These are phyloP conservation scores for Agaricales sp. DNA, from an alignment of 1,284 basidiomycete genomes.

Conservation along the genomic window DNA sequence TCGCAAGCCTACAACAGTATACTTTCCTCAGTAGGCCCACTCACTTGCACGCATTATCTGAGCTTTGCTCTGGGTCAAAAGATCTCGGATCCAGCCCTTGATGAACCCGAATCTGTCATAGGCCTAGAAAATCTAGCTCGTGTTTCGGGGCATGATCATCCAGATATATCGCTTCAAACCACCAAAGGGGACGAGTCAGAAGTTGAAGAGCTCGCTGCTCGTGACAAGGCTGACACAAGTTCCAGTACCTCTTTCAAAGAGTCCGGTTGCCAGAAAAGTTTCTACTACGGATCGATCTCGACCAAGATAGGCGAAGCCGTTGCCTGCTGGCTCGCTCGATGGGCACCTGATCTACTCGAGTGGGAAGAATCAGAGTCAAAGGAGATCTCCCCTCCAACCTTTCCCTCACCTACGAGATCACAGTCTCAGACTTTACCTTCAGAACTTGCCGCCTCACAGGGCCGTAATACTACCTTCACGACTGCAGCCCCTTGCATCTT, in stretches of 20 bases:
- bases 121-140: conserved; percentile 65
- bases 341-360: conserved; percentile 72
- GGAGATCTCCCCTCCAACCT: no score
- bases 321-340: conserved; percentile 80
- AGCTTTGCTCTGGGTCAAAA: conserved; percentile 51
- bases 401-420: no score
- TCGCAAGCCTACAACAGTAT: conserved; percentile 67
- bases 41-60: conserved; percentile 71
- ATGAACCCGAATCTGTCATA: conserved; percentile 48
- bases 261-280: conserved; percentile 15
- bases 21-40: conserved; percentile 70
- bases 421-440: conserved; percentile 12
- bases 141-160: conserved; percentile 19
- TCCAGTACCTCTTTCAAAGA: not conserved
- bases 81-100: conserved; percentile 25
- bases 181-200: not conserved
- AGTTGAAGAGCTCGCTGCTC: not conserved
- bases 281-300: conserved; percentile 74
- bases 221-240: no score
- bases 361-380: conserved; percentile 44
- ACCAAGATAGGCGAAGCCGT: conserved; percentile 89
- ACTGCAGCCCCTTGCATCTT: conserved; percentile 6
- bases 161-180: not conserved
- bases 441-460: no score
- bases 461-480: no score